These are phyloP conservation scores for Boeremia lycopersici DNA, from an alignment of 2,329 filamentous ascomycete genomes.

Conservation along the genomic window DNA sequence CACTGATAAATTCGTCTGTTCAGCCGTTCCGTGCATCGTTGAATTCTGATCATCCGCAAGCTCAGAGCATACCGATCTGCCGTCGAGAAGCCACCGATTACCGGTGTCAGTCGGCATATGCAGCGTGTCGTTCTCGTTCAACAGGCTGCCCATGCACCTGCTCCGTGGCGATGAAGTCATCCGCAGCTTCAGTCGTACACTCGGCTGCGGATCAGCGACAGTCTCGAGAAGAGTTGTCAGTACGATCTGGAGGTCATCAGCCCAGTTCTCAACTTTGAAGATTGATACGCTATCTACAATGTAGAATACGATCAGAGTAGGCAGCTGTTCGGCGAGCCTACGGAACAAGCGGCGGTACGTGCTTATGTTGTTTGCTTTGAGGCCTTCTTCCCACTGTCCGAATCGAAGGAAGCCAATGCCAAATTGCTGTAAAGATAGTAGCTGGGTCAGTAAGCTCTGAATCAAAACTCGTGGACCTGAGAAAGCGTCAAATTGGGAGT, in stretches of 20 bases:
- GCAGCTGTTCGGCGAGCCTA: background rate
- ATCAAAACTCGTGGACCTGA: background rate
- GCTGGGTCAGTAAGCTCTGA: background rate
- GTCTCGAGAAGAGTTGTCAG: background rate
- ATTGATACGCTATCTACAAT: background rate
- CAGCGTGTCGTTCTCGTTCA: too few relatives aligned
- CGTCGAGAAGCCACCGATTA: too few relatives aligned
- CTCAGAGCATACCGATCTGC: too few relatives aligned
- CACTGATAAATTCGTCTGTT: too few relatives aligned
- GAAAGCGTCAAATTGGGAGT: background rate
- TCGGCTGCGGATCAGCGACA: background rate
- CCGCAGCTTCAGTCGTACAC: background rate
- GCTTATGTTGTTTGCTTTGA: background rate
- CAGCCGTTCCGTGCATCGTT: too few relatives aligned
- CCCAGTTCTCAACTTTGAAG: background rate
- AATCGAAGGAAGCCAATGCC: background rate
- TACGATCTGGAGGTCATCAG: background rate
- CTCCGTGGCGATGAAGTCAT: background rate
- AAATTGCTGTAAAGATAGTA: background rate
- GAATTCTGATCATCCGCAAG: too few relatives aligned
- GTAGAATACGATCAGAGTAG: background rate
- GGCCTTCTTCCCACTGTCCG: background rate
- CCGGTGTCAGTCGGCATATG: too few relatives aligned
- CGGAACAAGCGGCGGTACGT: background rate
- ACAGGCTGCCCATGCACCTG: too few relatives aligned